These are phyloP conservation scores for Trematosphaeria pertusa DNA, from an alignment of 2,329 filamentous ascomycete genomes.

Conservation along the genomic window DNA sequence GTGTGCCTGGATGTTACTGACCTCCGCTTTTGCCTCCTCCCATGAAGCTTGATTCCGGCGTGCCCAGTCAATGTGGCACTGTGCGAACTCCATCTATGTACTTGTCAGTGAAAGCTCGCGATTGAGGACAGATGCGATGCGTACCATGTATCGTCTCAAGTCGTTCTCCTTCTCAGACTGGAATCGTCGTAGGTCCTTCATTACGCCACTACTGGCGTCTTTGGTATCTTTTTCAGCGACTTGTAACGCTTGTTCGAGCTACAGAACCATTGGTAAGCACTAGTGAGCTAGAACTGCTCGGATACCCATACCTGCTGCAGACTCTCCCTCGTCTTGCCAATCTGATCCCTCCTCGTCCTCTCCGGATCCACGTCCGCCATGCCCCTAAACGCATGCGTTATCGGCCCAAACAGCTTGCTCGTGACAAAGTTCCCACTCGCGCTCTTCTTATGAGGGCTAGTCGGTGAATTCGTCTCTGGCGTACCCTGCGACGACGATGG, in stretches of 20 bases:
- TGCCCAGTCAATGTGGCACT: conserved; percentile 93
- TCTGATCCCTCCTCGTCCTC: conserved; percentile 86
- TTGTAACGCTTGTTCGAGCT: conserved; percentile 89
- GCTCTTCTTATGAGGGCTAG: conserved; percentile 72
- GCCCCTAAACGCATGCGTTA: conserved; percentile 94
- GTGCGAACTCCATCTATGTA: conserved; percentile 82
- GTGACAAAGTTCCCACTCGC: conserved; percentile 86
- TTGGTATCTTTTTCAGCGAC: conserved; percentile 91
- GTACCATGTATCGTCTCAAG: conserved; percentile 91
- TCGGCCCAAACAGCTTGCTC: conserved; percentile 89
- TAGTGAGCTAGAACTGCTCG: not conserved
- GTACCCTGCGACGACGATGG: conserved; percentile 75
- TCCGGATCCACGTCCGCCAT: conserved; percentile 97
- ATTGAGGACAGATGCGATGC: conserved; percentile 44
- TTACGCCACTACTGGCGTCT: conserved; percentile 85
- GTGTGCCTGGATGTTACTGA: conserved; percentile 77
- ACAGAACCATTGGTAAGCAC: conserved; percentile 36
- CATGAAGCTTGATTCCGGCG: conserved; percentile 89
- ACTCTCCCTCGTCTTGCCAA: conserved; percentile 92
- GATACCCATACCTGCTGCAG: conserved; percentile 62
- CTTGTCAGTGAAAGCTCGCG: conserved; percentile 9
- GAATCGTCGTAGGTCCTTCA: conserved; percentile 91
- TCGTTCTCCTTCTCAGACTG: conserved; percentile 96
- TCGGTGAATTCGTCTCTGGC: conserved; percentile 51
- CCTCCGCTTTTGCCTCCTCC: conserved; percentile 87